Evolutionary conservation across 805 yeast genomes (phyloP), one percentile per base, ranked within the genome.

Genomic region (Alloascoidea hylecoeti): DNA sequence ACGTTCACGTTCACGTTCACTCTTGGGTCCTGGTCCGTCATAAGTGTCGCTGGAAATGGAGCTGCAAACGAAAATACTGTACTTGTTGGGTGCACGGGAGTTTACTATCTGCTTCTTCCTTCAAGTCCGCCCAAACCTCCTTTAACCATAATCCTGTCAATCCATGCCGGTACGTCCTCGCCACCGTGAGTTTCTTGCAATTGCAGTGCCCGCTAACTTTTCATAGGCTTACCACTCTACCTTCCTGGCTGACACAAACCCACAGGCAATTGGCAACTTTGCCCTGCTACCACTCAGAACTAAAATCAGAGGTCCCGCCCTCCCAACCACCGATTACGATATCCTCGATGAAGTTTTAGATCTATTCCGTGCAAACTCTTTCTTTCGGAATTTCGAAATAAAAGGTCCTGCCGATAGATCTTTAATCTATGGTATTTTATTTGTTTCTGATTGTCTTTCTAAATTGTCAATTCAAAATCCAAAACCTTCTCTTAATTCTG

Each of bases 331-430:
- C 14, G 83, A 75, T 48, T 89, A 88, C 55, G 99, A 92, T 60
- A 82, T 92, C 41, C 70, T 83, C 41, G 99, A 92, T 56, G 99
- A 92, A 57, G 70, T 77, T 17, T 61, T 92, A 39, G 97, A 92
- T 58, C 67, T 92, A 39, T 92, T 92, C 60, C 70, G 98, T 47
- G 96, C 96, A 49, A 92, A 92, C 58, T 82, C 96, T 9, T 89
- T 92, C 61, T 92, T 92, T 72, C 81, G 83, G 56, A 92, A 92
- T 66, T 92, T 92, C 56, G 98, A 92, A 61, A 88, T 92, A 63
- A 85, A 85, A 57, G 95, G 96, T 9, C 82, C 94, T 16, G 80
- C 96, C 3, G 99, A 92, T 56, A 70, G 99, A 47, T 71, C 89
- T 6, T 65, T 92, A 42, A 88, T 94, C 49, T 92, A 92, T 56